Base-by-base conservation (phyloP, 257 asterid species). In the Fraxinus anomala region DNA sequence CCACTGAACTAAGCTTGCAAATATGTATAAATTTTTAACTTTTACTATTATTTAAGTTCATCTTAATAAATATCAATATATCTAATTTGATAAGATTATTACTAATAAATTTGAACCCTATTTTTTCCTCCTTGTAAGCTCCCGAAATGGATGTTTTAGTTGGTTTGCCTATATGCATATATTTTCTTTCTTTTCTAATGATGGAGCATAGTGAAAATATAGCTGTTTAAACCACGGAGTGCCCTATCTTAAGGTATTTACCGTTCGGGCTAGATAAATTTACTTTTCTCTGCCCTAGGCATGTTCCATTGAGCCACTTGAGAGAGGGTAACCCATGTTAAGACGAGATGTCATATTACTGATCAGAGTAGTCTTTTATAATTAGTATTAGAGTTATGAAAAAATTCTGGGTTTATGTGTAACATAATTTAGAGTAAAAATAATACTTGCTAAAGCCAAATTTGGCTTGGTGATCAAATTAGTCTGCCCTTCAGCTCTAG, bases 1-100 rank as follows among this genome's bases (percentile, higher is more conserved):
- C 13, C 47, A 77, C 76, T n/a, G 23, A 72, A 54, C 71, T 47
- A 82, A 71, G 68, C 59, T 75, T 75, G 72, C 37, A 33, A 59
- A 21, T 28, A 1, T 34, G 26, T 36, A 34, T 21, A 6, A 1
- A 30, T 37, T 10, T 61, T 74, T 69, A 49, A 11, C 74, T 77
- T 73, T 59, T 16, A 33, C 59, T 71, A 33, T 70, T 26, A 68
- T 33, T 81, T 42, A 8, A 37, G 16, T n/a, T 73, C 19, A 47
- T 65, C 33, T 76, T 54, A 10, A 5, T 23, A 24, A 28, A 75
- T 49, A 12, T 42, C 51, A 16, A 42, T 42, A 42, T 12, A 44
- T 44, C 51, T 44, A 2, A 44, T 44, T 44, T 44, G 51, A 44
- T 13, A 12, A 12, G 51, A 17, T 44, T 44, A 44, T 42, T 42